Conservation (phyloP, 768 basidiomycete species). For the Nidula microcarpa region DNA sequence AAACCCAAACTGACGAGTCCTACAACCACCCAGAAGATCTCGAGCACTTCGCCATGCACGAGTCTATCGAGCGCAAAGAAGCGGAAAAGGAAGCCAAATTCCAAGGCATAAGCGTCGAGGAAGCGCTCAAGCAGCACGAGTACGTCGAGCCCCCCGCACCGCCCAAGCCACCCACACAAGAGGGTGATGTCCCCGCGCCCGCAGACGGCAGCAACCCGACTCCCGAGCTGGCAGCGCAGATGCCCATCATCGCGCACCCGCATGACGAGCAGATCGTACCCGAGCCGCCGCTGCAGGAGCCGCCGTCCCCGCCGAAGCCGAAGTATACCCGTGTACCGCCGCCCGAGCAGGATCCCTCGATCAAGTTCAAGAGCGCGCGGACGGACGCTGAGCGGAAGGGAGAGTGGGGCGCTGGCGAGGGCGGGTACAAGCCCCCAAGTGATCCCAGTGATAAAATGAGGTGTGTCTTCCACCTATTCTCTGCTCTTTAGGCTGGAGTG, state of each 20-base stretch:
- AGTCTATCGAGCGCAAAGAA: constrained; percentile 79
- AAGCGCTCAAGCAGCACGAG: constrained; percentile 32
- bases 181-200: not conserved
- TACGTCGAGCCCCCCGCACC: constrained; percentile 7
- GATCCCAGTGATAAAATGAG: constrained; percentile 76
- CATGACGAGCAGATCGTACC: constrained; percentile 28
- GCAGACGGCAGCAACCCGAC: not conserved
- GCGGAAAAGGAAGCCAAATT: constrained; percentile 80
- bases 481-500: not conserved
- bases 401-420: constrained; percentile 71
- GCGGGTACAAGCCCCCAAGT: constrained; percentile 70
- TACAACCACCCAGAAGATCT: constrained; percentile 92
- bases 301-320: constrained; percentile 27
- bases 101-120: constrained; percentile 78
- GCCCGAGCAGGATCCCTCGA: constrained; percentile 65
- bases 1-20: constrained; percentile 94
- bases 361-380: constrained; percentile 55
- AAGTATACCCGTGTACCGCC: constrained; percentile 55
- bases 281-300: constrained; percentile 16
- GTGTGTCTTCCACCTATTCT: constrained; percentile 25
- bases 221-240: not conserved
- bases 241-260: constrained; percentile 20
- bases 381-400: constrained; percentile 50
- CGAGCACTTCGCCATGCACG: constrained; percentile 91
- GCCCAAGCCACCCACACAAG: not conserved